Base-by-base conservation (phyloP, 345 rosid genomes). In the Conringia planisiliqua region DNA sequence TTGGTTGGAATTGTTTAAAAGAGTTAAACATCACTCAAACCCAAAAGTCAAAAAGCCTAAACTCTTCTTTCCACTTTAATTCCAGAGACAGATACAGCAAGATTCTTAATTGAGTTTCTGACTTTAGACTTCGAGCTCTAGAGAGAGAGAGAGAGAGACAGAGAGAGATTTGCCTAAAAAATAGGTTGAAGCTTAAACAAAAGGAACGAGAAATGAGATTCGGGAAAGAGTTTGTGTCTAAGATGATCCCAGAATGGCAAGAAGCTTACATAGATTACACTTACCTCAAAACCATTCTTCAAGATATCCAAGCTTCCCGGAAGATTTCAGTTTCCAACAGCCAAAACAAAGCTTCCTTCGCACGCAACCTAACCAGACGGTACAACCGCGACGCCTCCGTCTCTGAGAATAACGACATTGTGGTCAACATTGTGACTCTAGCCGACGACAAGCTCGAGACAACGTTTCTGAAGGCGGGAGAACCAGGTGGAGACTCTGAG, bases 231-330 rank as follows among this genome's bases (percentile, higher is more conserved):
- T 91, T 91, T 54, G 71, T 73, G 12, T 77, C 86, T 10, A 88
- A 91, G 30, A 76, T 88, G 91, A 89, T 89, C 68, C 91, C 77
- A 18, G 97, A 91, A 75, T 91, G 97, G 96, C 85, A 83, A 40
- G 85, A 84, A 42, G 97, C 96, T 57, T 91, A 91, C 76, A 80
- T 91, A 85, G 85, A 91, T 44, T 91, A 89, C 83, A 78, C 71
- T 51, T 26, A 58, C 62, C 85, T 91, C 65, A 91, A 91, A 64
- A 38, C 72, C 20, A 16, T 85, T 38, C 79, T 91, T 78, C 87
- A 87, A 77, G 80, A 80, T 1, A 27, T 86, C 2, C 78, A 63
- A 33, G 47, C 79, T 62, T 82, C 86, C 59, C 68, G 78, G 35
- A 79, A 51, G 5, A 62, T 4, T 38, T 48, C 61, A 27, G 70